These are phyloP conservation scores for Eurotiales sp. DNA, from an alignment of 2,329 filamentous ascomycete genomes.

Conservation along the genomic window DNA sequence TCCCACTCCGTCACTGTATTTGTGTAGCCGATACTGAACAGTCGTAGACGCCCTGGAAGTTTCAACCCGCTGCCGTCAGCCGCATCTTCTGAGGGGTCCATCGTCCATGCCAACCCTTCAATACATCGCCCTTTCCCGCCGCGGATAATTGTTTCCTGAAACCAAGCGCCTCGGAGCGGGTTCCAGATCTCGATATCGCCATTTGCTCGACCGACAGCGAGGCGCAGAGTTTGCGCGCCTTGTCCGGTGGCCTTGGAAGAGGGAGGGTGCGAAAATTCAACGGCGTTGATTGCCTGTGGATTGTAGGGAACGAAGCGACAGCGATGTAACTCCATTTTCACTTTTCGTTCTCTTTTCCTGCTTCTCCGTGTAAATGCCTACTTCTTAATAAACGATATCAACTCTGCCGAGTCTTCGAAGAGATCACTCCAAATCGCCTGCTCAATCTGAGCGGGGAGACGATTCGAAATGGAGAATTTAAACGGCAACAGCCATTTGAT, in stretches of 20 bases:
- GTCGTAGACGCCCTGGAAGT: conserved; percentile 67
- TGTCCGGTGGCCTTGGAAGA: conserved; percentile 44
- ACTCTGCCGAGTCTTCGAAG: not conserved
- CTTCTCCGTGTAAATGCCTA: not conserved
- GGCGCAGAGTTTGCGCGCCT: conserved; percentile 60
- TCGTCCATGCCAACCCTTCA: conserved; percentile 88
- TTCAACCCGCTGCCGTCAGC: conserved; percentile 57
- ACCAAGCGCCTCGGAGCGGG: conserved; percentile 74
- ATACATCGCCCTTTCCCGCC: conserved; percentile 83
- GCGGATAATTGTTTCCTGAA: conserved; percentile 80
- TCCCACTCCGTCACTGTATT: conserved; percentile 95
- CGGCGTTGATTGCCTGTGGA: conserved; percentile 85
- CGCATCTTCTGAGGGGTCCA: conserved; percentile 68
- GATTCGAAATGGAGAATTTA: conserved; percentile 5
- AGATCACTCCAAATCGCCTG: not conserved
- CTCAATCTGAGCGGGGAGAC: conserved; percentile 2
- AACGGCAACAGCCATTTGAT: conserved; percentile 15
- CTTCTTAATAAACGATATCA: not conserved
- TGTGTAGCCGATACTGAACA: conserved; percentile 96
- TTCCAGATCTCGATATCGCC: conserved; percentile 99
- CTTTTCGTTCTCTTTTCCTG: not conserved
- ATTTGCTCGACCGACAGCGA: conserved; percentile 88
- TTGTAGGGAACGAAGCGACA: conserved; percentile 94
- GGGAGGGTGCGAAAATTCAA: conserved; percentile 82
- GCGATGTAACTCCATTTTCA: conserved; percentile 86